phyloP scores from a whole-genome alignment of 176 grass and related monocot genomes.

The Aegilops bicornis region DNA sequence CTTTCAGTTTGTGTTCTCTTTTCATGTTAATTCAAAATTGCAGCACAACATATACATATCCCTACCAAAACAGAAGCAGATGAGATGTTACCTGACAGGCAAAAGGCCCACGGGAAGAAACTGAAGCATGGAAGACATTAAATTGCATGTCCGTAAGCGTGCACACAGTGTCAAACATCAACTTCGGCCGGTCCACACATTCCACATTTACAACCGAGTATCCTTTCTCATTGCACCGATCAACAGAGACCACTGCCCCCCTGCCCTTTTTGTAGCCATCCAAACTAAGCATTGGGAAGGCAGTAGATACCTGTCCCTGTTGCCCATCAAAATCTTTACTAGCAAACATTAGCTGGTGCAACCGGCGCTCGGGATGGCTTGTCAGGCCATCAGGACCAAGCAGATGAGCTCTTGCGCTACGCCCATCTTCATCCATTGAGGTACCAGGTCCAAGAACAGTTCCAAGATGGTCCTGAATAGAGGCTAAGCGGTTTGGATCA shows the following conservation, averaged over 20 bases:
- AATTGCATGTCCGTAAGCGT: constrained; percentile 57
- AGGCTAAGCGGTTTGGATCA: constrained; percentile 38
- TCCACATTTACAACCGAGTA: constrained; percentile 53
- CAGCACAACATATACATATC: neutral
- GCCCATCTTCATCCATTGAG: neutral
- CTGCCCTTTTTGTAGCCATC: neutral
- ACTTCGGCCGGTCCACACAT: constrained; percentile 49
- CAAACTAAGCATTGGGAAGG: constrained; percentile 10
- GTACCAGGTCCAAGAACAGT: constrained; percentile 31
- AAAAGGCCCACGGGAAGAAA: neutral
- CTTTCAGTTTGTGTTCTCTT: neutral
- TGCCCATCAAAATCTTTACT: constrained; percentile 41
- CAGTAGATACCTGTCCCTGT: neutral
- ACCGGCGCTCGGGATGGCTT: constrained; percentile 39
- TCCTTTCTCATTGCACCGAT: constrained; percentile 26
- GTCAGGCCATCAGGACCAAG: constrained; percentile 34
- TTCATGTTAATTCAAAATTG: neutral
- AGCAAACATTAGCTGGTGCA: constrained; percentile 60
- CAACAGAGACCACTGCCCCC: neutral
- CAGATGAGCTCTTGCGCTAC: constrained; percentile 34
- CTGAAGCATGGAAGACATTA: constrained; percentile 49
- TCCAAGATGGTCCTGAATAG: constrained; percentile 47
- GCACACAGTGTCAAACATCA: constrained; percentile 67
- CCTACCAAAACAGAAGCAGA: neutral
- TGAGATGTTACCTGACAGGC: neutral